Percentiles rank a stretch among this genome's conserved stretches.
phyloP scores from a whole-genome alignment of 345 rosid genomes.

The Syzygium oleosum region DNA sequence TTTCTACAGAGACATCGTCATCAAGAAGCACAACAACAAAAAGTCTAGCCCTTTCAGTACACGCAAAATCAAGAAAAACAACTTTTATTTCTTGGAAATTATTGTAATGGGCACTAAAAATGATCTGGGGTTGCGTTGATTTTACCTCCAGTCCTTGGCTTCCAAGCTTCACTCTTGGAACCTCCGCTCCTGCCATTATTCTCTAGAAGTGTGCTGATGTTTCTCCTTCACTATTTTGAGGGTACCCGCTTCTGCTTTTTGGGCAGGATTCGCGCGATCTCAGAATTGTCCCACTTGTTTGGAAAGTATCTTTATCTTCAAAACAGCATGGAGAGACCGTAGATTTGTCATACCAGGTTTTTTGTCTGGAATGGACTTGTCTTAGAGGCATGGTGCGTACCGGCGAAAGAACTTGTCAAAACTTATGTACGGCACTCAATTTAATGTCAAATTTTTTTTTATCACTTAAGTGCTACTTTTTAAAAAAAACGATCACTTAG shows the following conservation, averaged over 20 bases:
- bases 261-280: too few relatives aligned
- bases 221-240: background rate
- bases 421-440: too few relatives aligned
- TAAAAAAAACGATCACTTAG: too few relatives aligned
- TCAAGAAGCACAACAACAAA: background rate
- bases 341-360: background rate
- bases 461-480: too few relatives aligned
- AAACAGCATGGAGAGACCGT: background rate
- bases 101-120: background rate
- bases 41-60: background rate
- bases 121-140: background rate
- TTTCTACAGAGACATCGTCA: background rate
- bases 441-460: too few relatives aligned
- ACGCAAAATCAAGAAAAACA: background rate
- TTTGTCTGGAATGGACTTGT: background rate
- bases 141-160: slow-evolving; percentile 36
- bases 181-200: slow-evolving; percentile 3
- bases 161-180: slow-evolving; percentile 35
- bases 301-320: background rate
- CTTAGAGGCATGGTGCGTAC: background rate
- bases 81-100: background rate
- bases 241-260: background rate
- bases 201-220: background rate
- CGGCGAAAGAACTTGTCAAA: too few relatives aligned
- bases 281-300: background rate